Evolutionary conservation across 306 rosid species (phyloP).

Genomic region (Rosa rugosa): DNA sequence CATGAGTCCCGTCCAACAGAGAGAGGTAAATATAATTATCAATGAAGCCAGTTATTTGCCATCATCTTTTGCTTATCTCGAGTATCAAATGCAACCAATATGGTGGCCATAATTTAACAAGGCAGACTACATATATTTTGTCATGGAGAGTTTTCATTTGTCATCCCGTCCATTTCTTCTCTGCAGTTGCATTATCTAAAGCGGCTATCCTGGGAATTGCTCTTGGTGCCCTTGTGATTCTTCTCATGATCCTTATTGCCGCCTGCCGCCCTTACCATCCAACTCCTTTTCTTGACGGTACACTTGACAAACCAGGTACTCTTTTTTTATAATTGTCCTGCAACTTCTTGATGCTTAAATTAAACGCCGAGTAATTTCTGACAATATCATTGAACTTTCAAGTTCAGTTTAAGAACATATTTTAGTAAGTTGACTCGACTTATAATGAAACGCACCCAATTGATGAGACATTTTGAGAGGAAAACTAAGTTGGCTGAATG

Average conservation of each 20-base stretch:
- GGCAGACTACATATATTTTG: neutral
- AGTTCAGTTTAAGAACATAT: neutral
- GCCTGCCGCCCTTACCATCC: constrained; percentile 82
- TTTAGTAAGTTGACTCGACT: neutral
- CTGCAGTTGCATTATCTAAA: constrained; percentile 75
- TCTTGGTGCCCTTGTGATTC: constrained; percentile 91
- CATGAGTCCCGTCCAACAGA: constrained; percentile 55
- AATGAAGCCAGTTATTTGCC: neutral
- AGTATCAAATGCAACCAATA: neutral
- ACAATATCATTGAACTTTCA: neutral
- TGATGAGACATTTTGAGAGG: neutral
- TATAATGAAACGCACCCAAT: neutral
- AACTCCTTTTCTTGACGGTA: constrained; percentile 68
- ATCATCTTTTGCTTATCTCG: neutral
- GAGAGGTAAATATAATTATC: constrained; percentile 48
- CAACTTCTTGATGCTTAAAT: neutral
- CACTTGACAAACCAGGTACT: constrained; percentile 88
- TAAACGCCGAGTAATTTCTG: neutral
- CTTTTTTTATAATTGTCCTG: neutral
- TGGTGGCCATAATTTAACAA: neutral
- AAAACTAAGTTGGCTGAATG: neutral
- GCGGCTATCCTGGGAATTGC: constrained; percentile 94
- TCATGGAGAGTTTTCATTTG: neutral
- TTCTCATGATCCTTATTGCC: constrained; percentile 84
- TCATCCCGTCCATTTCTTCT: neutral